phyloP scores from a whole-genome alignment of 495 filamentous ascomycete species.

The Friedmanniomyces simplex region DNA sequence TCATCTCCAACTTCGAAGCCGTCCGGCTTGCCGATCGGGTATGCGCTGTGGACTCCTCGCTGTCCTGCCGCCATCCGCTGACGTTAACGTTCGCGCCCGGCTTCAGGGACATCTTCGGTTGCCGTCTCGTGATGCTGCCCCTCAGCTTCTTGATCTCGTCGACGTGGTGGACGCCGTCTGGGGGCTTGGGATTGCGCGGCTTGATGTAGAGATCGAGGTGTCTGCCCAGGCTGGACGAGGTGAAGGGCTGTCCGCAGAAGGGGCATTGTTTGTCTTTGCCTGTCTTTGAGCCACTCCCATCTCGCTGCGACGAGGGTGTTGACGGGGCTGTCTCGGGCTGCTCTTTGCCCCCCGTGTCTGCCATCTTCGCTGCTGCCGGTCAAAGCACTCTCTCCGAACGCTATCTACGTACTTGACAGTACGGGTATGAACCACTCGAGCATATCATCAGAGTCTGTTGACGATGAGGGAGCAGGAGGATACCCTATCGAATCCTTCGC shows the following conservation, averaged over 20 bases:
- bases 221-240: constrained; percentile 83
- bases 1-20: background rate
- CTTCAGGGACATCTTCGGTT: constrained; percentile 43
- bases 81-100: background rate
- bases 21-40: background rate
- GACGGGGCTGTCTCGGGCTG: constrained; percentile 5
- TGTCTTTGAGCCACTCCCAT: background rate
- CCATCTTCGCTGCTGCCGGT: too few species aligned
- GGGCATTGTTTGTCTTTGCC: constrained; percentile 73
- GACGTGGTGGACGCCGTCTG: constrained; percentile 79
- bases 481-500: too few species aligned
- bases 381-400: too few species aligned
- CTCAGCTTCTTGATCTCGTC: constrained; percentile 74
- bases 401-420: too few species aligned
- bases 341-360: background rate
- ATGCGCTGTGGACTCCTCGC: constrained; percentile 2
- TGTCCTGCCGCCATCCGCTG: constrained; percentile 29
- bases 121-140: constrained; percentile 70
- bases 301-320: constrained; percentile 2
- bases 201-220: constrained; percentile 87
- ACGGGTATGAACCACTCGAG: too few species aligned
- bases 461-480: too few species aligned
- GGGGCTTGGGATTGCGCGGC: constrained; percentile 69
- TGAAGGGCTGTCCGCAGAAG: constrained; percentile 77
- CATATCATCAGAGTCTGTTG: too few species aligned